phyloP scores from a whole-genome alignment of 306 rosid genomes.

The Medicago lupulina region DNA sequence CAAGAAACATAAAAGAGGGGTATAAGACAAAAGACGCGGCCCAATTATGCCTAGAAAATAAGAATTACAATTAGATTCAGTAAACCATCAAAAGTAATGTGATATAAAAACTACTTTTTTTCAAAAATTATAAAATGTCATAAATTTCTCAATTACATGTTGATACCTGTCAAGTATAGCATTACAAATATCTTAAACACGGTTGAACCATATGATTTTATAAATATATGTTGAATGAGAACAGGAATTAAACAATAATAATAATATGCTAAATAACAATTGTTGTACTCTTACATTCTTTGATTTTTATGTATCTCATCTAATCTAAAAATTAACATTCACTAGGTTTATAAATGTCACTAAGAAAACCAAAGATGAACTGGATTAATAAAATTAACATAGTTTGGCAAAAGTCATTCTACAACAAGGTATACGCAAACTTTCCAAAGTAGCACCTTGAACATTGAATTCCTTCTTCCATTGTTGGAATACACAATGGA shows the following conservation, averaged over 20 bases:
- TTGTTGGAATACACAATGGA: too few species aligned
- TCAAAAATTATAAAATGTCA: slow-evolving; percentile 4
- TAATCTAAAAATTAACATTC: neutral
- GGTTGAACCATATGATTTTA: neutral
- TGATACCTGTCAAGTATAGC: neutral
- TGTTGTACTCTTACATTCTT: neutral
- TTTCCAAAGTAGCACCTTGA: too few species aligned
- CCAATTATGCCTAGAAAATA: slow-evolving; percentile 1
- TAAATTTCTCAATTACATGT: neutral
- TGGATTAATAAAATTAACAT: slow-evolving; percentile 12
- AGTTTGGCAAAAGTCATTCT: neutral
- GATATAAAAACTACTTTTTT: neutral
- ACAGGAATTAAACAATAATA: slow-evolving; percentile 2
- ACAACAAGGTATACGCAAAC: too few species aligned
- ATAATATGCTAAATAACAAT: neutral
- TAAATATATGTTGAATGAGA: slow-evolving; percentile 1
- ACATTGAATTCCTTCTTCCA: too few species aligned
- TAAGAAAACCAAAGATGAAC: slow-evolving; percentile 18
- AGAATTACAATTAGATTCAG: slow-evolving; percentile 6
- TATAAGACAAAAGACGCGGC: neutral
- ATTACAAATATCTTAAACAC: slow-evolving; percentile 7
- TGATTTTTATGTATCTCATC: slow-evolving; percentile 6
- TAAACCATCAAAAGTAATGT: slow-evolving; percentile 7
- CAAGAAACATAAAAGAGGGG: neutral
- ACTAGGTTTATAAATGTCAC: slow-evolving; percentile 20